phyloP scores from a whole-genome alignment of 1,139 yeast genomes.

The Yueomyces sp. region DNA sequence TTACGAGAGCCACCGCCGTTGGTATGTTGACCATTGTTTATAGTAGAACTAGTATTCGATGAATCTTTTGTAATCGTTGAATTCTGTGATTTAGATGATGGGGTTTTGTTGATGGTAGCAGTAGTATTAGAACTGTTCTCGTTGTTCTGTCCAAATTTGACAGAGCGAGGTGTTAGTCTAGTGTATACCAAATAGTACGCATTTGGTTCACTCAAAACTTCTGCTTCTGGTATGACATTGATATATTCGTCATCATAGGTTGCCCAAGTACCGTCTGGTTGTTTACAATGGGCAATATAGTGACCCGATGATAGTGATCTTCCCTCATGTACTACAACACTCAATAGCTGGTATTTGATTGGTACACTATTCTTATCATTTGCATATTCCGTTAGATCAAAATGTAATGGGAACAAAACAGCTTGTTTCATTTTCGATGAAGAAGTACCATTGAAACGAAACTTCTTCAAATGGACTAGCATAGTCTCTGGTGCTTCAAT shows the following conservation, averaged over 20 bases:
- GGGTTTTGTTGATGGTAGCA: slow-evolving; percentile 8
- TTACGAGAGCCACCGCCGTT: slow-evolving; percentile 6
- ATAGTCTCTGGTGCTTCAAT: slow-evolving; percentile 81
- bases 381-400: slow-evolving; percentile 54
- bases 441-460: slow-evolving; percentile 66
- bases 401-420: slow-evolving; percentile 63
- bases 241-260: slow-evolving; percentile 89
- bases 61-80: not conserved
- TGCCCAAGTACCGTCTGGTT: slow-evolving; percentile 87
- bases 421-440: slow-evolving; percentile 83
- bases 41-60: not conserved
- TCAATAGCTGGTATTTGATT: slow-evolving; percentile 58
- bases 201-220: slow-evolving; percentile 69
- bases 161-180: slow-evolving; percentile 43
- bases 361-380: slow-evolving; percentile 26
- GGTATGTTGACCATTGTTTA: slow-evolving; percentile 2
- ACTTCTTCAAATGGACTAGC: slow-evolving; percentile 76
- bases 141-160: slow-evolving; percentile 6
- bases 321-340: slow-evolving; percentile 91
- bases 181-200: slow-evolving; percentile 86
- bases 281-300: slow-evolving; percentile 80
- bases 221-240: slow-evolving; percentile 56
- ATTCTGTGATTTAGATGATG: slow-evolving; percentile 3
- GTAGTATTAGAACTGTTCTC: slow-evolving; percentile 5
- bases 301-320: slow-evolving; percentile 89